Evolutionary conservation across 2,329 filamentous ascomycete genomes (phyloP).

Genomic region (Exophiala sp.): DNA sequence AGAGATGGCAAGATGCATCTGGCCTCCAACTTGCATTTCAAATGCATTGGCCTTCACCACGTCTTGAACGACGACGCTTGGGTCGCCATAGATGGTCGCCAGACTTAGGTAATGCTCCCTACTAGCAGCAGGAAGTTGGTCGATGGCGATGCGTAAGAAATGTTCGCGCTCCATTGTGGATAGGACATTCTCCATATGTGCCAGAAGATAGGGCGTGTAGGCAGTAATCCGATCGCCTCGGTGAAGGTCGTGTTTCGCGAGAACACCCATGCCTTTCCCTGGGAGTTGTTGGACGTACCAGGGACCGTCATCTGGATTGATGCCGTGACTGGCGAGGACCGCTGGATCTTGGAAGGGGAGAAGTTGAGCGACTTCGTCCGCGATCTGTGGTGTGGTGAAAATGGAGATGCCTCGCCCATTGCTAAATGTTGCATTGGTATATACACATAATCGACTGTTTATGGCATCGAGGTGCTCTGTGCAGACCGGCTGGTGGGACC

Average conservation of each 20-base stretch:
- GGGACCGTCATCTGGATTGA: conserved; percentile 5
- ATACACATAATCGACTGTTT: conserved; percentile 16
- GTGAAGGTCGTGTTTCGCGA: conserved; percentile 16
- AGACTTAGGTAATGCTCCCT: conserved; percentile 11
- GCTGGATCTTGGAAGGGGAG: conserved; percentile 17
- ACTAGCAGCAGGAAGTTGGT: conserved; percentile 18
- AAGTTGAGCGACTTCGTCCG: conserved; percentile 8
- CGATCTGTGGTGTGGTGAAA: conserved; percentile 22
- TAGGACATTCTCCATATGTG: conserved; percentile 20
- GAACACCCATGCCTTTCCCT: conserved; percentile 19
- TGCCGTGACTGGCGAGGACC: conserved; percentile 8
- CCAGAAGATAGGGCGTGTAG: conserved; percentile 20
- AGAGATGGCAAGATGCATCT: conserved; percentile 23
- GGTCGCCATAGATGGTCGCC: conserved; percentile 18
- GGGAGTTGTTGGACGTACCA: conserved; percentile 15
- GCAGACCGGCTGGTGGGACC: conserved; percentile 18
- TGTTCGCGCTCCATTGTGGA: conserved; percentile 16
- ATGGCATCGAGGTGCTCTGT: conserved; percentile 13
- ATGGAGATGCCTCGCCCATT: conserved; percentile 22
- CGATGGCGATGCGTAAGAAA: conserved; percentile 15
- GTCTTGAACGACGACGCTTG: conserved; percentile 18
- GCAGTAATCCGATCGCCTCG: conserved; percentile 17
- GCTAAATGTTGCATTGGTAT: conserved; percentile 19
- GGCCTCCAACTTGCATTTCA: conserved; percentile 21
- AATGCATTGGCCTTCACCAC: conserved; percentile 25